phyloP scores from a whole-genome alignment of 305 asterid species.

The Fraxinus latifolia region DNA sequence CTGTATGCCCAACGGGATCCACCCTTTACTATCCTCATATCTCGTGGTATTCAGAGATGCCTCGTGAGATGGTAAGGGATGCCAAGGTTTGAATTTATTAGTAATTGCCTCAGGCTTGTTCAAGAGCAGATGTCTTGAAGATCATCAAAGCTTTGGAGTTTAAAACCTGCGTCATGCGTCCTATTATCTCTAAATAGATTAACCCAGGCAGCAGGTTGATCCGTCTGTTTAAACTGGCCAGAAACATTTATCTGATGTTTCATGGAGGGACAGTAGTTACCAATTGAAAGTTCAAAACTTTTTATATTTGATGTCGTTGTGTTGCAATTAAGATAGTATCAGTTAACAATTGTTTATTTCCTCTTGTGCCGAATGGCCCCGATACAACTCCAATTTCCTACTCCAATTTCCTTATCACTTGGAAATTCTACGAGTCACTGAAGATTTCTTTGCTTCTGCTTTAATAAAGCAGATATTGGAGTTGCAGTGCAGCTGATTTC shows the following conservation, averaged over 20 bases:
- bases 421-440: background rate
- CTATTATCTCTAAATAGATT: no score
- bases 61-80: slow-evolving; percentile 80
- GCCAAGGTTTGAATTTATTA: slow-evolving; percentile 11
- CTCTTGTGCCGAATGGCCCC: background rate
- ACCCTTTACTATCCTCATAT: slow-evolving; percentile 70
- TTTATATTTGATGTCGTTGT: no score
- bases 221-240: no score
- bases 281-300: no score
- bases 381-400: background rate
- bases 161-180: no score
- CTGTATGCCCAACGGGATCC: slow-evolving; percentile 85
- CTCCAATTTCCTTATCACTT: background rate
- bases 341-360: background rate
- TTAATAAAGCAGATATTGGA: background rate
- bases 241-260: no score
- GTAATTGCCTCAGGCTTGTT: slow-evolving; percentile 66
- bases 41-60: slow-evolving; percentile 86
- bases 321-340: background rate
- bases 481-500: background rate
- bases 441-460: background rate
- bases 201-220: no score
- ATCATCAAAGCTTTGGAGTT: no score
- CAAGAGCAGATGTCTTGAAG: slow-evolving; percentile 44
- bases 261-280: no score